Evolutionary conservation across 345 rosid genomes (phyloP), one percentile per base, ranked within the genome.

Genomic region (Nephelium lappaceum): DNA sequence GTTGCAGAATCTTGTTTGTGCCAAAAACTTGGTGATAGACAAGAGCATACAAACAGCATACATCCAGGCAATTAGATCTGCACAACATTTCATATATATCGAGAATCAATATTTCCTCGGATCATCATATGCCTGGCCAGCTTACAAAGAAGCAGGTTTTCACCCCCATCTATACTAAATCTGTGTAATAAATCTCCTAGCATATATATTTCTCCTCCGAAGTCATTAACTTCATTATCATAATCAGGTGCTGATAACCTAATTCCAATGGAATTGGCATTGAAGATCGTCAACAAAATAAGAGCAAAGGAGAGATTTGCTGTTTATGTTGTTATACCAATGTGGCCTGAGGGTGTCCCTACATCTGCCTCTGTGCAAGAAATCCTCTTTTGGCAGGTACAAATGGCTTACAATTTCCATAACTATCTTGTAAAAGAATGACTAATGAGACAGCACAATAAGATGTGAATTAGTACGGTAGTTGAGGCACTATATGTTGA

Each of bases 341-440:
- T 94, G 97, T 94, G 97, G 98, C 95, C 97, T 3, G 97, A 93
- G 86, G 98, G 98, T 65, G 85, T 75, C 71, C 96, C 97, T 38
- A 74, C 89, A 79, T 88, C 98, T 43, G 91, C 85, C 5, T 36
- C 91, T 8, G 96, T 91, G 68, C 98, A 94, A 86, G 91, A 83
- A 85, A 93, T 94, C 79, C 93, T 94, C 66, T 94, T 87, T 77
- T 94, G 98, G 97, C 98, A 94, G 97, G 98, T 92, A 86, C 73
- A 51, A 12, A 39, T 55, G 23, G 10, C 65, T 15, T 72, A 16
- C 21, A 21, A 18, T 27, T 41, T 71, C 9, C 45, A 5, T 55
- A 3, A 55, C 15, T 31, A 8, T 3, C 38, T 55, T 55, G 43
- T 15, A 23, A 16, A 2, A 27, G n/a, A 73, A 60, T 42, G n/a